Base-by-base conservation (phyloP, 2,329 filamentous ascomycete species). In the Penicillium sp. region DNA sequence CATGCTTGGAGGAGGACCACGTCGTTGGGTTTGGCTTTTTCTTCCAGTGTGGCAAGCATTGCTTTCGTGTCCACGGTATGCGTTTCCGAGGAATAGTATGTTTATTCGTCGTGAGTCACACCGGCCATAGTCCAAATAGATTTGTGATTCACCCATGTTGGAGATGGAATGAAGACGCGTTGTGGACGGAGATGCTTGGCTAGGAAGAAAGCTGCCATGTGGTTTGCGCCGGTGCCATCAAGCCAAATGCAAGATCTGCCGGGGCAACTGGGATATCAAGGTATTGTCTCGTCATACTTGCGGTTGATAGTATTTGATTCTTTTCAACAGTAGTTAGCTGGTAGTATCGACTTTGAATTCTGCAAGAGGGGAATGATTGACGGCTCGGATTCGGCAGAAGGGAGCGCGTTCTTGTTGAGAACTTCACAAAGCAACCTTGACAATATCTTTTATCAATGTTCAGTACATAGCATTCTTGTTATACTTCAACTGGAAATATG, bases 111-210 rank as follows among this genome's bases (percentile, higher is more conserved):
- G 72, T 90, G 86, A 66, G 86, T 83, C 70, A 96, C 22, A 73
- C 96, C 96, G 78, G 83, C 86, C 28, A 78, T 61, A 9, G 76
- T 74, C 83, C 97, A 96, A 83, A 98, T 96, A 78, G 96, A 91
- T 81, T 95, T 88, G 85, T 98, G 95, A 82, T 97, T 98, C 68
- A 89, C 91, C 94, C 94, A 98, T 56, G 94, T 97, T 45, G 94
- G 94, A 78, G 92, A 90, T 71, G 93, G 96, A 76, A 97, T 84
- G 85, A 96, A 97, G 77, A 95, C 87, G 62, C 88, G 88, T 73
- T 88, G 79, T 12, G 82, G 82, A 65, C 82, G 83, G 84, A 91
- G 94, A 84, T 97, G 96, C 74, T 89, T 91, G 75, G 89, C 83
- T 62, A 97, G 88, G 85, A 98, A 97, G 68, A 94, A 87, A 60